phyloP scores from a whole-genome alignment of 805 yeast species.

The Monosporozyma solicola region DNA sequence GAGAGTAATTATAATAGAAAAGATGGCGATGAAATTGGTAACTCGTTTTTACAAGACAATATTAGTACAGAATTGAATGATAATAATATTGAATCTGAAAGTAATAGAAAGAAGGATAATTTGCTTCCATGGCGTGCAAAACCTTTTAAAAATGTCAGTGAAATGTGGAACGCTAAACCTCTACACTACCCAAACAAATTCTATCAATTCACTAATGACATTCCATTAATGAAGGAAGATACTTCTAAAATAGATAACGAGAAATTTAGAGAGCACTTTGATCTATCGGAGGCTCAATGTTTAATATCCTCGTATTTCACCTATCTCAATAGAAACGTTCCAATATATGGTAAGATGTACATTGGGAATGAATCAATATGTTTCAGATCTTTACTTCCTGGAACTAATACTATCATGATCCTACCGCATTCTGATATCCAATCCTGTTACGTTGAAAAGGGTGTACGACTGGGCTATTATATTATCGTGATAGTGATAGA shows the following conservation, averaged over 20 bases:
- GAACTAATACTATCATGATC: slow-evolving; percentile 70
- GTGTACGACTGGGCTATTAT: slow-evolving; percentile 58
- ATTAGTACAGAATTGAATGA: neutral
- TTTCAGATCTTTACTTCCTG: slow-evolving; percentile 72
- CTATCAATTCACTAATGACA: slow-evolving; percentile 37
- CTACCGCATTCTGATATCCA: slow-evolving; percentile 70
- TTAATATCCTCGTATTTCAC: slow-evolving; percentile 63
- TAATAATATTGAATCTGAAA: neutral
- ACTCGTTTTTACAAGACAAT: neutral
- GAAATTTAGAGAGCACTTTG: slow-evolving; percentile 59
- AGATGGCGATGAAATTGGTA: neutral
- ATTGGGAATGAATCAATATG: slow-evolving; percentile 63
- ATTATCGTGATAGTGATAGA: slow-evolving; percentile 62
- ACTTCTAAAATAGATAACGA: slow-evolving; percentile 41
- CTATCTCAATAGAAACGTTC: slow-evolving; percentile 60
- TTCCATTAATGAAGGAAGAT: slow-evolving; percentile 36
- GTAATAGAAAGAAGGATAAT: slow-evolving; percentile 1
- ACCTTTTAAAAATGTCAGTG: slow-evolving; percentile 16
- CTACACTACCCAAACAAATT: slow-evolving; percentile 46
- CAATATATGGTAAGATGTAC: slow-evolving; percentile 77
- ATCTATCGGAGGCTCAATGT: slow-evolving; percentile 42
- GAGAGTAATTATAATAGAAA: slow-evolving; percentile 1
- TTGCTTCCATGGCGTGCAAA: slow-evolving; percentile 11
- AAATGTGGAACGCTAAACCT: slow-evolving; percentile 53
- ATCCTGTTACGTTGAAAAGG: slow-evolving; percentile 55